Conservation (phyloP, 106 monocot genomes). For the Allium cepa region DNA sequence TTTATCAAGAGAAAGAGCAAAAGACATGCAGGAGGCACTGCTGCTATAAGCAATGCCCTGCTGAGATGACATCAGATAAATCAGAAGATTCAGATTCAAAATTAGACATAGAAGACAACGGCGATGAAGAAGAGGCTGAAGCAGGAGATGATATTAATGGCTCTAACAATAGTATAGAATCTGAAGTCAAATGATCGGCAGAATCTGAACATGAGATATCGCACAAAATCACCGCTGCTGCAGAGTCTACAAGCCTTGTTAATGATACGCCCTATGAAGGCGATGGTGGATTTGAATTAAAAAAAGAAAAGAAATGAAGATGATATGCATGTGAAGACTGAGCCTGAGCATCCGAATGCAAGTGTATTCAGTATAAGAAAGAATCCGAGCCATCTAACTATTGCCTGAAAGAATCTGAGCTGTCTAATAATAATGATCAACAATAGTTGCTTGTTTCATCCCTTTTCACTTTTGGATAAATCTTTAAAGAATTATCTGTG, state of each 20-base stretch:
- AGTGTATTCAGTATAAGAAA: conserved; percentile 6
- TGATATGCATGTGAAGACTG: conserved; percentile 4
- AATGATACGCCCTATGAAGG: conserved; percentile 13
- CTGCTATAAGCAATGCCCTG: conserved; percentile 33
- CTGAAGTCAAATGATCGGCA: conserved; percentile 23
- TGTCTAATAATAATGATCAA: no score
- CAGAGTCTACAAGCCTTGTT: conserved; percentile 5
- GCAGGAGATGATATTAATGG: conserved; percentile 18
- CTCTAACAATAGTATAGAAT: conserved; percentile 26
- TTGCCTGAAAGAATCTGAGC: no score
- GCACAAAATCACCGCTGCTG: conserved; percentile 11
- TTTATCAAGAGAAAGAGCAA: conserved; percentile 81
- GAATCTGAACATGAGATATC: conserved; percentile 35
- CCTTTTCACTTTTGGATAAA: no score
- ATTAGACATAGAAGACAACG: conserved; percentile 14
- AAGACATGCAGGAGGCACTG: conserved; percentile 12
- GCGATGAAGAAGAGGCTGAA: conserved; percentile 8
- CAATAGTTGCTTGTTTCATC: no score
- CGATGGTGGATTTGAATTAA: conserved; percentile 42
- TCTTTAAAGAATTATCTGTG: no score
- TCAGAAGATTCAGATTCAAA: conserved; percentile 12
- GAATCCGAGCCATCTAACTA: neutral
- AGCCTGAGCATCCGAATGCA: conserved; percentile 5
- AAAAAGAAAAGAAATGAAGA: conserved; percentile 28
- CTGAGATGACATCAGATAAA: neutral